Conservation (phyloP, 306 rosid genomes). For the Trichosanthes cucumerina region DNA sequence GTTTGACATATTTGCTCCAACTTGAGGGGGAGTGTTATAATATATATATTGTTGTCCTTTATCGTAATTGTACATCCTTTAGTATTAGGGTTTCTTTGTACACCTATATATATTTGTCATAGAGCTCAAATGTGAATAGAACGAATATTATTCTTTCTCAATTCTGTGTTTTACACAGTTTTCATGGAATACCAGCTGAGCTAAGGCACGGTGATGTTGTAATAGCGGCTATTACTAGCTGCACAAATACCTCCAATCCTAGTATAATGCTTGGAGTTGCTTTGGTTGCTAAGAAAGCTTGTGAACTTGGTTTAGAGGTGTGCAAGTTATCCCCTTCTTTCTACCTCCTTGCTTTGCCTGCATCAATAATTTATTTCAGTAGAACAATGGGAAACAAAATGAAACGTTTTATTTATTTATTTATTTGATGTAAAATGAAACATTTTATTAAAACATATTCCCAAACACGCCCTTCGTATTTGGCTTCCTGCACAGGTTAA, state of each 20-base stretch:
- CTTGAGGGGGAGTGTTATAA: too few relatives aligned
- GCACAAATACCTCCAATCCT: slow-evolving; percentile 91
- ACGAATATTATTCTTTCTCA: too few relatives aligned
- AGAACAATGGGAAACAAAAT: background rate
- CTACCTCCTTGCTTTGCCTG: background rate
- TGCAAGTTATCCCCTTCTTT: background rate
- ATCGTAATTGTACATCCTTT: too few relatives aligned
- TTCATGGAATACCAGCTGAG: slow-evolving; percentile 50
- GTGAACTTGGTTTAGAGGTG: slow-evolving; percentile 82
- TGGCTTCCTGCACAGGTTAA: slow-evolving; percentile 36
- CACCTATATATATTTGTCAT: too few relatives aligned
- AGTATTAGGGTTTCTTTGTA: too few relatives aligned
- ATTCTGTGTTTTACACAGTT: too few relatives aligned
- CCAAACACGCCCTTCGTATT: background rate
- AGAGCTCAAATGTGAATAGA: too few relatives aligned
- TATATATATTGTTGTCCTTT: too few relatives aligned
- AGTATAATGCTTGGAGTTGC: slow-evolving; percentile 94
- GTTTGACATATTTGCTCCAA: too few relatives aligned
- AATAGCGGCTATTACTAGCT: slow-evolving; percentile 90
- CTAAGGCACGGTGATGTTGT: slow-evolving; percentile 88
- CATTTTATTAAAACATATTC: background rate
- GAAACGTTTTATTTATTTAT: background rate
- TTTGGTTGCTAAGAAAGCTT: slow-evolving; percentile 93
- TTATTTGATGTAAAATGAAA: too few relatives aligned
- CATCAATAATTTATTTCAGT: background rate